Evolutionary conservation across 2,329 filamentous ascomycete genomes (phyloP), one percentile per base, ranked within the genome.

Genomic region (Taxawa tesnikishii): DNA sequence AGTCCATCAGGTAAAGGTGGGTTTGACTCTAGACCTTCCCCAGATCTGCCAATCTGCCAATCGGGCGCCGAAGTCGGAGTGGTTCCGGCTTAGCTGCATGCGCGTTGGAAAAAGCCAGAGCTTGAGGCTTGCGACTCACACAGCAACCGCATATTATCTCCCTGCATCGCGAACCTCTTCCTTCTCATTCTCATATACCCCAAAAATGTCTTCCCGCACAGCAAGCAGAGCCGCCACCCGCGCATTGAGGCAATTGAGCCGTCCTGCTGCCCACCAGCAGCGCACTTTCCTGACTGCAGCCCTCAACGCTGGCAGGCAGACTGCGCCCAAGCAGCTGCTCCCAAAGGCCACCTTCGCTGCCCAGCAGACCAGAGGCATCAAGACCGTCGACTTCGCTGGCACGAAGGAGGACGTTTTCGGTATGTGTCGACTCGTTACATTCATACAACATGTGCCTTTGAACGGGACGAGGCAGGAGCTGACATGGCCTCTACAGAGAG

Each of bases 321-420:
- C 58, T 34, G 31, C 32, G 25, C 33, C 35, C 31, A 55, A 57
- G 44, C 55, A 61, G 50, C 53, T 59, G 45, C 54, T 58, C 40
- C 56, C 59, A 41, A 62, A 59, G 48, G 55, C 60, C 21, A 56
- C 58, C 44, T 56, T 63, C 33, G 54, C 57, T 36, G 48, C 58
- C 25, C 79, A 84, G 69, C 73, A 77, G 54, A 67, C 73, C 46
- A 80, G 90, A 57, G 90, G 90, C 61, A 67, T 94, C 56, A 96
- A 98, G 83, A 94, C 88, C 50, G 88, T 98, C 63, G 87, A 96
- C 76, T 98, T 98, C 63, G 90, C 90, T 48, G 90, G 85, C 54
- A 72, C 73, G 58, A 88, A 92, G 70, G 90, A 98, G 75, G 75
- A 79, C 47, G 90, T 98, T 59, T 94, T 83, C 60, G 84, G 84